These are phyloP conservation scores for Puccinia coronata DNA, from an alignment of 1,284 basidiomycete genomes.

Conservation along the genomic window DNA sequence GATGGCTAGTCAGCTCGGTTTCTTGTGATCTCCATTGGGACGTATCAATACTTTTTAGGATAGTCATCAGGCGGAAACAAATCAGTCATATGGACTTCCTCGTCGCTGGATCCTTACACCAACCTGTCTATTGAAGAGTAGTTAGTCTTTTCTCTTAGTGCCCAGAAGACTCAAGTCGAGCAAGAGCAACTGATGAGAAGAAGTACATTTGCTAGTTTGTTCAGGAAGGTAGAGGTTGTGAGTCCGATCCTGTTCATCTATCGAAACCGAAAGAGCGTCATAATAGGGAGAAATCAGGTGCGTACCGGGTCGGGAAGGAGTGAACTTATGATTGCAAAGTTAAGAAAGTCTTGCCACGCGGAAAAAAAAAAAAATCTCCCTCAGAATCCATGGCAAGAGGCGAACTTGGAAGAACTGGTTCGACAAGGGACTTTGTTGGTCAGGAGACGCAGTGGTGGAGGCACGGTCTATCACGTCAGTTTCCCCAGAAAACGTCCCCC, in stretches of 20 bases:
- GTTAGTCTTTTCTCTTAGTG: slow-evolving; percentile 17
- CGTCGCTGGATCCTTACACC: slow-evolving; percentile 26
- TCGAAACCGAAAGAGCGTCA: slow-evolving; percentile 82
- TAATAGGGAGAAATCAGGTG: slow-evolving; percentile 86
- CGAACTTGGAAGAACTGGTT: slow-evolving; percentile 69
- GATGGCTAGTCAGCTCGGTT: too few species aligned
- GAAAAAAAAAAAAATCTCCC: neutral
- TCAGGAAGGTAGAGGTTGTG: slow-evolving; percentile 56
- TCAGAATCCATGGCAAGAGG: slow-evolving; percentile 96
- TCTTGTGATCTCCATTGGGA: too few species aligned
- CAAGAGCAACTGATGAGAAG: too few species aligned
- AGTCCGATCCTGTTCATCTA: slow-evolving; percentile 82
- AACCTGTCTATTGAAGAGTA: slow-evolving; percentile 39
- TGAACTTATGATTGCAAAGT: too few species aligned
- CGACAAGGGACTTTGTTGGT: slow-evolving; percentile 73
- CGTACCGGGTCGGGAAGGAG: too few species aligned
- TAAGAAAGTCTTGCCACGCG: too few species aligned
- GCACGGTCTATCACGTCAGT: slow-evolving; percentile 92
- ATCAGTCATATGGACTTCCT: slow-evolving; percentile 4
- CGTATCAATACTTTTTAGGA: neutral
- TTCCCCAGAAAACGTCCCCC: too few species aligned
- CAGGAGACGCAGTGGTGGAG: slow-evolving; percentile 88
- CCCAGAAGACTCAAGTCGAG: too few species aligned
- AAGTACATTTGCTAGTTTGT: slow-evolving; percentile 29
- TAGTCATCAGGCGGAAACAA: neutral